phyloP scores from a whole-genome alignment of 2,329 filamentous ascomycete genomes.

The Cryphonectria carpinicola region DNA sequence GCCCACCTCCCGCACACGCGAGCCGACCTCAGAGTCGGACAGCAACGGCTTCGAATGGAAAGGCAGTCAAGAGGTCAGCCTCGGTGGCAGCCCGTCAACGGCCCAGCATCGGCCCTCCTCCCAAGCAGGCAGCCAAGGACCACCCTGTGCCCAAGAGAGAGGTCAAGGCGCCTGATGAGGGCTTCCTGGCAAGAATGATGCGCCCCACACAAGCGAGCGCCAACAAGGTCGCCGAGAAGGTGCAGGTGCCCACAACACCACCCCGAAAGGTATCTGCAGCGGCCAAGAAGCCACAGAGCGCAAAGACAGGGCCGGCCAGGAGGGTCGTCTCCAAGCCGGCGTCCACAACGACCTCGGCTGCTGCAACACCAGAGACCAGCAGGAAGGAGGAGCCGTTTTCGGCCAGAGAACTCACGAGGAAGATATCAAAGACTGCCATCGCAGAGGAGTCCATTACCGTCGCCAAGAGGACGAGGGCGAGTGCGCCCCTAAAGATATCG shows the following conservation, averaged over 20 bases:
- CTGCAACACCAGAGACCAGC: slow-evolving; percentile 24
- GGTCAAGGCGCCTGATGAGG: slow-evolving; percentile 62
- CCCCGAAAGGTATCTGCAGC: slow-evolving; percentile 45
- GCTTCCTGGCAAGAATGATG: slow-evolving; percentile 83
- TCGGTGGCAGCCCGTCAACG: slow-evolving; percentile 50
- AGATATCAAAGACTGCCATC: slow-evolving; percentile 32
- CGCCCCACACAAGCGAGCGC: slow-evolving; percentile 65
- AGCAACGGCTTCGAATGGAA: slow-evolving; percentile 34
- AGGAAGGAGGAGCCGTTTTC: slow-evolving; percentile 27
- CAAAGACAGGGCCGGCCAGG: slow-evolving; percentile 32
- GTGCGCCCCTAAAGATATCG: slow-evolving; percentile 18
- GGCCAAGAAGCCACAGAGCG: slow-evolving; percentile 29
- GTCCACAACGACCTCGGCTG: slow-evolving; percentile 19
- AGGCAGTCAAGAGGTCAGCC: slow-evolving; percentile 48
- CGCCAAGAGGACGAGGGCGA: slow-evolving; percentile 28
- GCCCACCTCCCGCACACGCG: slow-evolving; percentile 39
- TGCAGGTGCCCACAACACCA: slow-evolving; percentile 46
- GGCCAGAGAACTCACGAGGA: slow-evolving; percentile 31
- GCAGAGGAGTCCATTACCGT: slow-evolving; percentile 30
- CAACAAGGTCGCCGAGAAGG: slow-evolving; percentile 67
- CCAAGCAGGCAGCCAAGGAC: slow-evolving; percentile 59
- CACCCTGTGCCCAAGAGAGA: slow-evolving; percentile 52
- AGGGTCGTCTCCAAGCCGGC: slow-evolving; percentile 32
- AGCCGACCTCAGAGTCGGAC: slow-evolving; percentile 50
- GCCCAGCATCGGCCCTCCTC: slow-evolving; percentile 60